These are phyloP conservation scores for Arabidopsis lyrata DNA, from an alignment of 441 rosid genomes.

Conservation along the genomic window DNA sequence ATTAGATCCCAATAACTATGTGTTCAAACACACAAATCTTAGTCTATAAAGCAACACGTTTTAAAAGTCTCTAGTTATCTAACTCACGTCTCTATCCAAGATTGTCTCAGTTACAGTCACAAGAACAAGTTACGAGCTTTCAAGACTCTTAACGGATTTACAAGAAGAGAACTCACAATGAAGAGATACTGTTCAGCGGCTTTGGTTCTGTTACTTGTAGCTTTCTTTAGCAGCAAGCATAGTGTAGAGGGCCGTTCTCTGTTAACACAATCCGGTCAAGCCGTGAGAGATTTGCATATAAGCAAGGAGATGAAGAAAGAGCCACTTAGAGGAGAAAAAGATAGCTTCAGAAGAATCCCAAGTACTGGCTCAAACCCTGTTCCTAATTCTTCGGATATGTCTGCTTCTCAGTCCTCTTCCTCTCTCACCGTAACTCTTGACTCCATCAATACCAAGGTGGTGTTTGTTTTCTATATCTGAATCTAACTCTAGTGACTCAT, in stretches of 20 bases:
- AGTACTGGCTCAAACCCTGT: too few species aligned
- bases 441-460: conserved; percentile 82
- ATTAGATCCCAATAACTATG: conserved; percentile 45
- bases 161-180: conserved; percentile 21
- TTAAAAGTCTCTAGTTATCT: conserved; percentile 28
- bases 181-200: conserved; percentile 54
- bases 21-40: conserved; percentile 5
- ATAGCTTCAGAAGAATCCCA: conserved; percentile 75
- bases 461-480: too few species aligned
- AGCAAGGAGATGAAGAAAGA: conserved; percentile 36
- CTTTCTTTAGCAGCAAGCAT: conserved; percentile 39
- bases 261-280: conserved; percentile 39
- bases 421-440: conserved; percentile 57
- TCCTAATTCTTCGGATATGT: too few species aligned
- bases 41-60: conserved; percentile 31
- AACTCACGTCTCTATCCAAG: conserved; percentile 11
- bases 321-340: conserved; percentile 50
- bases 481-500: neutral
- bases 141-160: conserved; percentile 48
- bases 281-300: conserved; percentile 47
- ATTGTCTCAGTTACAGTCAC: conserved; percentile 3
- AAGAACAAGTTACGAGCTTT: conserved; percentile 11
- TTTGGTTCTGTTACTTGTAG: conserved; percentile 49
- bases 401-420: conserved; percentile 48
- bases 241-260: conserved; percentile 56